Conservation (phyloP, 2,329 filamentous ascomycete genomes). For the Boeremia lycopersici region DNA sequence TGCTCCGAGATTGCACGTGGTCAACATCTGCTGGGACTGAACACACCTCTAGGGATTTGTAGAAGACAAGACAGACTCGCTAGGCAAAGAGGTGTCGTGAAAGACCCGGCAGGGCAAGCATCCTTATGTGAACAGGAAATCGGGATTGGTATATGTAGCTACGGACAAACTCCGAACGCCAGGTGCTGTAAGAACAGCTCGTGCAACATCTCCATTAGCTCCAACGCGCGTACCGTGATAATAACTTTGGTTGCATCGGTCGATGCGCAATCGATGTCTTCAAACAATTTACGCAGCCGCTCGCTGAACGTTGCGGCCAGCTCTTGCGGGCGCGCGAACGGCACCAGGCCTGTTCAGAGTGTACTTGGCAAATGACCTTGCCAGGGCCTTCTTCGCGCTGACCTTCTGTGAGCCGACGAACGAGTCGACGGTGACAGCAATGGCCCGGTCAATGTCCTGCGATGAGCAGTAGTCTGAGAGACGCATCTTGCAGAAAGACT, state of each 20-base stretch:
- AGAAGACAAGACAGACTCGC: no score
- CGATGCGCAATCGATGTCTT: not conserved
- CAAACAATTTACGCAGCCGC: slow-evolving; percentile 28
- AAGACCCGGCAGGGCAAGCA: not conserved
- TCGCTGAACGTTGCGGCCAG: slow-evolving; percentile 36
- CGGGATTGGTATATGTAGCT: slow-evolving; percentile 10
- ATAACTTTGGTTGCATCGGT: not conserved
- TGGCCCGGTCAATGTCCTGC: slow-evolving; percentile 93
- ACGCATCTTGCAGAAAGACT: slow-evolving; percentile 96
- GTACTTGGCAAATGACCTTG: slow-evolving; percentile 95
- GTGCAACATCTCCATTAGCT: not conserved
- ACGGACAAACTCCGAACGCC: slow-evolving; percentile 1
- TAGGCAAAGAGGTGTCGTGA: no score
- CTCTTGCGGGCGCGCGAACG: slow-evolving; percentile 36
- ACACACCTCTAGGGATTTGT: no score
- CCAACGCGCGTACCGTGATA: not conserved
- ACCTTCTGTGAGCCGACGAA: slow-evolving; percentile 97
- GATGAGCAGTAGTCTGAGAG: slow-evolving; percentile 93
- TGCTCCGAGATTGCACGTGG: no score
- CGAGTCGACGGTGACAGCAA: slow-evolving; percentile 93
- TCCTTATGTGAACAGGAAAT: not conserved
- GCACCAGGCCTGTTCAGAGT: slow-evolving; percentile 55
- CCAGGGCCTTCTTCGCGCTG: slow-evolving; percentile 94
- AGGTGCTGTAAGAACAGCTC: not conserved
- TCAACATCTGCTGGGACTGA: no score